Conservation (phyloP, 225 moss, liverwort and hornwort species). For the Bryoerythrophyllum caledonicum region DNA sequence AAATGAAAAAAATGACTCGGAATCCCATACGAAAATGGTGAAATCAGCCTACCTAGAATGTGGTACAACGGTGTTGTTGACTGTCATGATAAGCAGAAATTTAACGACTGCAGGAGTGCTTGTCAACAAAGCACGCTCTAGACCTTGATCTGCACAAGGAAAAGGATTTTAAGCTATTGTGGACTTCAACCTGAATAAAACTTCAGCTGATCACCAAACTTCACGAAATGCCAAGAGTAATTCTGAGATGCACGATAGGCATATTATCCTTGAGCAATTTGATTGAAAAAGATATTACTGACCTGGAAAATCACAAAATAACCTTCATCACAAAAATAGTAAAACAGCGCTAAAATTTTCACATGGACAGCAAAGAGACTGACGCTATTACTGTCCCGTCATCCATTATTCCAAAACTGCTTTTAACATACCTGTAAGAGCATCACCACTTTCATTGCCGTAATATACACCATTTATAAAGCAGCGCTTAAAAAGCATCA, state of each 20-base stretch:
- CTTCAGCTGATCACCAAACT: slow-evolving; percentile 7
- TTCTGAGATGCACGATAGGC: slow-evolving; percentile 4
- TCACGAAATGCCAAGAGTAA: slow-evolving; percentile 11
- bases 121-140: slow-evolving; percentile 53
- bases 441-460: slow-evolving; percentile 61
- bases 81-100: slow-evolving; percentile 85
- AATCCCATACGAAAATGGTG: neutral
- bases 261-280: neutral
- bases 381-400: slow-evolving; percentile 15
- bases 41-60: slow-evolving; percentile 48
- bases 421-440: slow-evolving; percentile 58
- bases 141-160: slow-evolving; percentile 55
- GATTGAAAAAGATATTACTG: neutral
- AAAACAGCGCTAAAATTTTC: slow-evolving; percentile 8
- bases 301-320: neutral
- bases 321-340: neutral
- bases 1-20: too few species aligned
- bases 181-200: slow-evolving; percentile 9
- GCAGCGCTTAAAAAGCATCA: slow-evolving; percentile 89
- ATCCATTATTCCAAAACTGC: slow-evolving; percentile 15
- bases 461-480: slow-evolving; percentile 79
- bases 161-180: slow-evolving; percentile 17
- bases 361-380: slow-evolving; percentile 10
- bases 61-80: slow-evolving; percentile 96
- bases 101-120: slow-evolving; percentile 78